phyloP scores from a whole-genome alignment of 495 filamentous ascomycete genomes.

The Collariella sp. region DNA sequence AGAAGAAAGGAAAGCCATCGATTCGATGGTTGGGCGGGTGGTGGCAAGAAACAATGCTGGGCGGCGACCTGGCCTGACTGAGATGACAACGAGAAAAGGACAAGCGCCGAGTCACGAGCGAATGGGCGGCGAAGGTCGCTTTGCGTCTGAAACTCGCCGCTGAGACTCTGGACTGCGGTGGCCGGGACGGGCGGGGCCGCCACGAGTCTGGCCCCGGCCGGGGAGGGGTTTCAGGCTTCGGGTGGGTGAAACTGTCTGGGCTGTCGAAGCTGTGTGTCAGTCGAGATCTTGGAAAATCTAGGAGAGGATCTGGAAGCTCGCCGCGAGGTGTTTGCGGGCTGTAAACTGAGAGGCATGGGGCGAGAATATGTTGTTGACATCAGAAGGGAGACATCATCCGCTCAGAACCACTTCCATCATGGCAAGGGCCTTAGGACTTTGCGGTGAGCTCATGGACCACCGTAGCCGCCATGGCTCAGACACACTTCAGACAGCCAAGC shows the following conservation, averaged over 20 bases:
- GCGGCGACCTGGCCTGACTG: no score
- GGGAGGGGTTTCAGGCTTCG: constrained; percentile 2
- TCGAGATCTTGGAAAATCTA: no score
- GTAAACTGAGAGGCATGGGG: no score
- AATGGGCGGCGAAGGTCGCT: neutral
- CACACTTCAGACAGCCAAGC: neutral
- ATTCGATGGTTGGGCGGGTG: neutral
- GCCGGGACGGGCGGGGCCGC: neutral
- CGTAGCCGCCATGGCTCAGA: neutral
- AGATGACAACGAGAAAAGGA: neutral
- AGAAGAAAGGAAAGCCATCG: neutral
- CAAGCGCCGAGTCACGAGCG: constrained; percentile 1
- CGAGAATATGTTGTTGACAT: no score
- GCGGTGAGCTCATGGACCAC: no score
- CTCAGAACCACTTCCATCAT: no score
- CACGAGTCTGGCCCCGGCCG: neutral
- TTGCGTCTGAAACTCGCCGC: constrained; percentile 5
- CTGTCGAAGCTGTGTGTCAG: no score
- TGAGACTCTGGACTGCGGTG: neutral
- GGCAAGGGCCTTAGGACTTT: no score
- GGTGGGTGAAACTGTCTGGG: neutral
- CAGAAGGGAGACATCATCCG: no score
- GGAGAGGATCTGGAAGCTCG: no score
- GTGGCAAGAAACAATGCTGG: neutral
- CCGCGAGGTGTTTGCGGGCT: no score